Evolutionary conservation across 495 filamentous ascomycete species (phyloP), one percentile per base, ranked within the genome.

Genomic region (Tuber magnatum): DNA sequence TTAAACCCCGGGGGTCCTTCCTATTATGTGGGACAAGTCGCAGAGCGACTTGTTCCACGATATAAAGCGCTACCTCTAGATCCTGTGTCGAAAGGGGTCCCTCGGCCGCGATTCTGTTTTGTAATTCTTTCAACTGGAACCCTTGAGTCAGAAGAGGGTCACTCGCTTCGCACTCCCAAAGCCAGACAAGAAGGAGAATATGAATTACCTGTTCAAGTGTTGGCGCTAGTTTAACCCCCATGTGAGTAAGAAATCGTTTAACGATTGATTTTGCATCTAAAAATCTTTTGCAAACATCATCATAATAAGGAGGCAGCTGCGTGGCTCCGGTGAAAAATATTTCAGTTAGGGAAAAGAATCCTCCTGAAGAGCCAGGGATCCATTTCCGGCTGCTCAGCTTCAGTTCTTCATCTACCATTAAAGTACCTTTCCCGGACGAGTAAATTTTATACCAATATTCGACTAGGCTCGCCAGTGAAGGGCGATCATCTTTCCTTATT

Each of bases 71-170:
- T 7, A 76, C 79, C 32, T 68, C 39, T 16, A 81, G 74, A 44
- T 81, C 73, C 20, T 48, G 18, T 12, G 51, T 46, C 2, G 4
- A 35, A 35, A 80, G 70, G 65, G 40, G 39, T 18, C 46, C 77
- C 46, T 71, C 75, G 1, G 12, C 68, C 39, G 77, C 70, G 73
- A 80, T 76, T 46, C 42, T 72, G 40, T 74, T 74, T 68, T 81
- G 80, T 38, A 81, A 71, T 28, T 81, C 69, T 74, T 56, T 69
- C 32, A 81, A 70, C 79, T 81, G 10, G 46, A 43, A 46, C 38
- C 8, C 9, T 14, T 2, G 44, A 22, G 39, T 10, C 12, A 68
- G 38, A 43, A 46, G 32, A 74, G 42, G 42, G 38, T 20, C 9
- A 39, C 40, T 43, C 28, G 3, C 28, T 56, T 56, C 48, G 24